Percentiles rank a stretch among this genome's conserved stretches.
These are phyloP conservation scores for Saccharomyces jurei DNA, from an alignment of 805 yeast genomes.

Conservation along the genomic window DNA sequence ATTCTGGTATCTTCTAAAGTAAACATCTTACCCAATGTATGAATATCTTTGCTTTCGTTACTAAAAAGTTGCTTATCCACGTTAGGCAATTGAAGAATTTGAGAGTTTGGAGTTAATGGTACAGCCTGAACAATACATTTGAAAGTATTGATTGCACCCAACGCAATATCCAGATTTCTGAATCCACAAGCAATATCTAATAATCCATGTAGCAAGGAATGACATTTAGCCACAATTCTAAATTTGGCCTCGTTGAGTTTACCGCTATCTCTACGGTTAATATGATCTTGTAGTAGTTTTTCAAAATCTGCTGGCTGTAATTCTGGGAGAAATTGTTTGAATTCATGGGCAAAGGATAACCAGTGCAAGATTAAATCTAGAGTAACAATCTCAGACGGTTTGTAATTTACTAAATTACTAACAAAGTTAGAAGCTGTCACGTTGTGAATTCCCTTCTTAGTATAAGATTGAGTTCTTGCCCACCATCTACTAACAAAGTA, in stretches of 20 bases:
- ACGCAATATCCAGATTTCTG: slow-evolving; percentile 60
- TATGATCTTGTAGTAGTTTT: slow-evolving; percentile 46
- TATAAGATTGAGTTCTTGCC: slow-evolving; percentile 69
- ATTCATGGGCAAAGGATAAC: slow-evolving; percentile 63
- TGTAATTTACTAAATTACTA: slow-evolving; percentile 62
- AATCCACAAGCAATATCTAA: slow-evolving; percentile 77
- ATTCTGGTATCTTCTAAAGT: slow-evolving; percentile 51
- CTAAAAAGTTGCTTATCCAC: slow-evolving; percentile 43
- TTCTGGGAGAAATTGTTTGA: slow-evolving; percentile 36
- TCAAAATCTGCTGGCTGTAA: slow-evolving; percentile 41
- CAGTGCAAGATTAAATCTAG: slow-evolving; percentile 49
- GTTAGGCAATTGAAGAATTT: slow-evolving; percentile 74
- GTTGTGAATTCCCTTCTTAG: slow-evolving; percentile 75
- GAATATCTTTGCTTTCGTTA: slow-evolving; percentile 28
- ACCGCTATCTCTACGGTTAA: slow-evolving; percentile 42
- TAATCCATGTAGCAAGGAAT: slow-evolving; percentile 57
- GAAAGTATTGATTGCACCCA: slow-evolving; percentile 54
- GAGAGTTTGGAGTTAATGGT: slow-evolving; percentile 45
- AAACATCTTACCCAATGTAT: slow-evolving; percentile 62
- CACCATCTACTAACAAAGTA: slow-evolving; percentile 83
- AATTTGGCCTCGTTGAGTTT: slow-evolving; percentile 37
- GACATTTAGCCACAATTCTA: slow-evolving; percentile 53
- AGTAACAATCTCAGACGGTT: slow-evolving; percentile 57
- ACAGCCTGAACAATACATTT: slow-evolving; percentile 74
- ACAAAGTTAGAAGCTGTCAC: slow-evolving; percentile 76